Evolutionary conservation across 352 stramenopile genomes (phyloP).

Genomic region (Globisporangium rhizosaccharum): DNA sequence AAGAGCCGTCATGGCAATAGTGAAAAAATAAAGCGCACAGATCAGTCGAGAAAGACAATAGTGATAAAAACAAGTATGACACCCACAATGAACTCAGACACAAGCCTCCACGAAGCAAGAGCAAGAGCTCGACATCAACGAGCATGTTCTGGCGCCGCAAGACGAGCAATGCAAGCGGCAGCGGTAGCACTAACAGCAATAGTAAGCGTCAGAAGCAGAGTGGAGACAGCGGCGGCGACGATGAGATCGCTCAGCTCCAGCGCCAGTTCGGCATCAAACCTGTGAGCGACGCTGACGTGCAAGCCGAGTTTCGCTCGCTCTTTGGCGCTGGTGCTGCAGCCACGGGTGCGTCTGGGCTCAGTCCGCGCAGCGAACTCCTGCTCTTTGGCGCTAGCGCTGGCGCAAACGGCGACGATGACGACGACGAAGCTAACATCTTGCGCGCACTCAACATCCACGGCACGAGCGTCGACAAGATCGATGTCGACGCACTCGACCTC

Average conservation of each 20-base stretch:
- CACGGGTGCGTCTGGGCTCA: constrained; percentile 15
- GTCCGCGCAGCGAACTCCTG: constrained; percentile 43
- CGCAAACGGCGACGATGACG: constrained; percentile 40
- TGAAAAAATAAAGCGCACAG: too few relatives aligned
- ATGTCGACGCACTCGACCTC: constrained; percentile 21
- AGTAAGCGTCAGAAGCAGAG: constrained; percentile 12
- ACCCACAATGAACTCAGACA: not conserved
- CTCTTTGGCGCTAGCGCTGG: constrained; percentile 25
- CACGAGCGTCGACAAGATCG: constrained; percentile 15
- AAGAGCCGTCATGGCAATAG: too few relatives aligned
- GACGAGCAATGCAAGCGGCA: constrained; percentile 16
- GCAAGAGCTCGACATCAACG: not conserved
- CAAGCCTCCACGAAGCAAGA: too few relatives aligned
- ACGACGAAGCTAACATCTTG: constrained; percentile 64
- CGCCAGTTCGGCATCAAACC: constrained; percentile 73
- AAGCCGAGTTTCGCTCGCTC: constrained; percentile 56
- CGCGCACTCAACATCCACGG: constrained; percentile 34
- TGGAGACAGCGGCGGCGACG: constrained; percentile 9
- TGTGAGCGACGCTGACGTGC: constrained; percentile 61
- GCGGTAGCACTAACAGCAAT: constrained; percentile 4
- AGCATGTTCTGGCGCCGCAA: constrained; percentile 63
- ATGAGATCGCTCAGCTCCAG: constrained; percentile 61
- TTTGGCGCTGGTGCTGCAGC: constrained; percentile 19
- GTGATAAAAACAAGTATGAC: not conserved
- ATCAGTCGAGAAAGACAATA: too few relatives aligned